Evolutionary conservation across 1,139 yeast genomes (phyloP), one percentile per base, ranked within the genome.

Genomic region (Pichia sp.): DNA sequence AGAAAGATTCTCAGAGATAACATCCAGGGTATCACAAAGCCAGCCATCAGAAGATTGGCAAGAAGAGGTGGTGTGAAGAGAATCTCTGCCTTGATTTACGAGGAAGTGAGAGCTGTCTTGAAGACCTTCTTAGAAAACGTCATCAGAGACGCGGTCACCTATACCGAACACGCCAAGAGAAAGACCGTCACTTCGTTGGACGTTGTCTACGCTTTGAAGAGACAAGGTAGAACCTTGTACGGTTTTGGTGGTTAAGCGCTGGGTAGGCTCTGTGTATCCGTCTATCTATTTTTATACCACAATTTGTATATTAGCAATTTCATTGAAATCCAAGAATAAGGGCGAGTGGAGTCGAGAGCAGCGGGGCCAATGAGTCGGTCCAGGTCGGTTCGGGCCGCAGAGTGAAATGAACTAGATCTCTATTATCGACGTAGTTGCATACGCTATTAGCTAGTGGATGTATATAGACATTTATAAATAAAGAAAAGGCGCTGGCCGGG

Each of bases 41-140:
- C 99, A 75, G 99, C 99, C 72, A 93, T 93, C 75, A 90, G 99
- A 82, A 92, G 99, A 88, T 87, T 93, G 72, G 99, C 99, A 60
- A 92, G 99, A 86, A 90, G 99, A 89, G 99, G 99, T 81, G 99
- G 99, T 89, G 99, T 93, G 73, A 93, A 93, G 87, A 97, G 98
- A 87, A 93, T 93, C 71, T 92, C 98, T 64, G 98, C 97, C 73
- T 82, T 92, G 75, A 92, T 93, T 76, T 93, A 93, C 82, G 98
- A 93, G 80, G 97, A 92, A 82, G 97, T 95, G 71, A 90, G 99
- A 81, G 93, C 88, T 66, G 98, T 93, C 68, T 83, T 93, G 68
- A 92, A 92, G 81, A 82, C 96, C 60, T 93, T 92, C 87, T 84
- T 93, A 73, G 97, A 90, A 79, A 86, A 88, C 73, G 97, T 92